Evolutionary conservation across 75 land plant genomes (phyloP).

Genomic region (Pinus taeda): DNA sequence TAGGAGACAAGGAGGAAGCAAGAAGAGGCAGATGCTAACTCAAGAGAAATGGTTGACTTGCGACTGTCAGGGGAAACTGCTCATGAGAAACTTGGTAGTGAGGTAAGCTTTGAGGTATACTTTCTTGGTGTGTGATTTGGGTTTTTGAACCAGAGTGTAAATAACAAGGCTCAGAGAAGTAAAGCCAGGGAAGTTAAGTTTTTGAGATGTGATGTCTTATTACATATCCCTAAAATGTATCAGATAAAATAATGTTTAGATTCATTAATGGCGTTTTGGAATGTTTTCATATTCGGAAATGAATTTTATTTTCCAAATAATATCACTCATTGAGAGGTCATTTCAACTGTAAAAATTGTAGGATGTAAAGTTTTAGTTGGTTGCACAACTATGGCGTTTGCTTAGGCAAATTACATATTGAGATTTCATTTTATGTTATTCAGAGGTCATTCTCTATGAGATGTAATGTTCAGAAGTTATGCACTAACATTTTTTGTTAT

Average conservation of each 20-base stretch:
- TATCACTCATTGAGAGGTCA: background rate
- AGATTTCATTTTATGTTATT: background rate
- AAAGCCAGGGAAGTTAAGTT: background rate
- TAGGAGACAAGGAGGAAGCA: constrained; percentile 78
- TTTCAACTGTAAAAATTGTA: background rate
- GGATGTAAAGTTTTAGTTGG: background rate
- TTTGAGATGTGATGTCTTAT: background rate
- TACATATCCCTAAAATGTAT: background rate
- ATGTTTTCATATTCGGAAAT: background rate
- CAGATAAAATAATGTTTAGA: too few relatives aligned
- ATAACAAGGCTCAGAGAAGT: background rate
- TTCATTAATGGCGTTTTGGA: background rate
- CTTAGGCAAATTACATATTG: background rate
- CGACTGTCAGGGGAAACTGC: constrained; percentile 63
- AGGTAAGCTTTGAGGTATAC: constrained; percentile 50
- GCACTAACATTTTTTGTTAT: background rate
- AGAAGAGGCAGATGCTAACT: constrained; percentile 65
- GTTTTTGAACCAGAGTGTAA: background rate
- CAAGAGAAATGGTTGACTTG: constrained; percentile 31
- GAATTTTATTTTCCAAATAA: background rate
- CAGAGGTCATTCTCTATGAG: background rate
- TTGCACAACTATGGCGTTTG: background rate
- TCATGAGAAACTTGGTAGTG: constrained; percentile 54
- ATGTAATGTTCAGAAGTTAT: background rate
- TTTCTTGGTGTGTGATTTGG: background rate